phyloP scores from a whole-genome alignment of 768 basidiomycete species.

The Ramaria sp. region DNA sequence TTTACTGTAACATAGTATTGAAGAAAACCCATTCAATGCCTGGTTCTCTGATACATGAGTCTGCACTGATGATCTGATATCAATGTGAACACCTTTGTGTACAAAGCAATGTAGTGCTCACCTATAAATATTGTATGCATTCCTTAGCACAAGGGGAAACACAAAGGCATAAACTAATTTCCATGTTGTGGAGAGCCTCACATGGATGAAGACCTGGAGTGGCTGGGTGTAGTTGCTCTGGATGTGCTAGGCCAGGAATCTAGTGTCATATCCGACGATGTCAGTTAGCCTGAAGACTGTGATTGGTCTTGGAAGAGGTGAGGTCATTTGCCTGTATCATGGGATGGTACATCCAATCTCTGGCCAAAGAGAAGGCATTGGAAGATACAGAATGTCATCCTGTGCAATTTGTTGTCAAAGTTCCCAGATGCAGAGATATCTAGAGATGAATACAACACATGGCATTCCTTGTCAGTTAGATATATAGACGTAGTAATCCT shows the following conservation, averaged over 20 bases:
- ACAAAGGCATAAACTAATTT: slow-evolving; percentile 32
- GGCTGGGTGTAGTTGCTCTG: background rate
- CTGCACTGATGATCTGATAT: too few relatives aligned
- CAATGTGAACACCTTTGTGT: too few relatives aligned
- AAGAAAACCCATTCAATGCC: too few relatives aligned
- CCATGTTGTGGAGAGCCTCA: background rate
- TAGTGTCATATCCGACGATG: background rate
- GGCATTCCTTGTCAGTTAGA: slow-evolving; percentile 20
- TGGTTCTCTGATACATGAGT: too few relatives aligned
- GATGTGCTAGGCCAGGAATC: background rate
- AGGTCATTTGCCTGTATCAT: background rate
- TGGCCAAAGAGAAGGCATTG: background rate
- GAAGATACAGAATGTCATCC: background rate
- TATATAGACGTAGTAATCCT: slow-evolving; percentile 42
- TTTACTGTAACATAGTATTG: too few relatives aligned
- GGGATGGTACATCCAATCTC: background rate
- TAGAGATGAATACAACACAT: background rate
- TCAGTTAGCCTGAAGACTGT: background rate
- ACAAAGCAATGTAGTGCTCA: too few relatives aligned
- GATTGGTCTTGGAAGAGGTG: background rate
- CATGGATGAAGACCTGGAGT: slow-evolving; percentile 3
- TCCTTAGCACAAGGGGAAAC: too few relatives aligned
- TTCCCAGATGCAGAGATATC: background rate
- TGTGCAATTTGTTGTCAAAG: background rate
- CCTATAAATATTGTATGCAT: too few relatives aligned